These are phyloP conservation scores for Diaporthe humulicola DNA, from an alignment of 2,329 filamentous ascomycete genomes.

Conservation along the genomic window DNA sequence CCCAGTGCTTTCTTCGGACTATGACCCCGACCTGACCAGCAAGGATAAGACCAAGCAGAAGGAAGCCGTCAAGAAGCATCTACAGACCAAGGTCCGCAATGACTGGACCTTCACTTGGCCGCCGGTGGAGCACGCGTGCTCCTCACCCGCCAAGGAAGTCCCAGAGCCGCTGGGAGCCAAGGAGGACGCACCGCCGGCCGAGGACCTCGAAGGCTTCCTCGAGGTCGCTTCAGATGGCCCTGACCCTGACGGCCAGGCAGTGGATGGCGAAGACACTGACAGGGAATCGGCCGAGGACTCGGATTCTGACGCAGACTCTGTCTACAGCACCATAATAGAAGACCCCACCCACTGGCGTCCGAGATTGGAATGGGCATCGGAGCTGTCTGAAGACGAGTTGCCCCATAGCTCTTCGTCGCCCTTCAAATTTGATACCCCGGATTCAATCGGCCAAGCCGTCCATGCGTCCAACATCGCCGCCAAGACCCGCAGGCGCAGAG, in stretches of 20 bases:
- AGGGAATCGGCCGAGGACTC: slow-evolving; percentile 55
- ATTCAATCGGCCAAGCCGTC: slow-evolving; percentile 59
- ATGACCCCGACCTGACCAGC: slow-evolving; percentile 72
- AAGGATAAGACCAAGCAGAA: slow-evolving; percentile 74
- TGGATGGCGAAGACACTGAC: slow-evolving; percentile 47
- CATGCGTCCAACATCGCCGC: slow-evolving; percentile 60
- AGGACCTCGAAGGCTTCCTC: slow-evolving; percentile 28
- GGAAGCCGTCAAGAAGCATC: slow-evolving; percentile 69
- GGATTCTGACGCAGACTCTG: slow-evolving; percentile 61
- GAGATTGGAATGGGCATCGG: slow-evolving; percentile 69
- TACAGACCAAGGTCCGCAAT: slow-evolving; percentile 66
- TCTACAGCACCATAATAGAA: slow-evolving; percentile 71
- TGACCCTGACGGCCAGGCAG: not conserved
- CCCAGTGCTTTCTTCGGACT: slow-evolving; percentile 55
- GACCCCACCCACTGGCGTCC: slow-evolving; percentile 64
- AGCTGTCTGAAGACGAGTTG: slow-evolving; percentile 65
- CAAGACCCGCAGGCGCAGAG: slow-evolving; percentile 68
- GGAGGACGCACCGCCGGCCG: slow-evolving; percentile 7
- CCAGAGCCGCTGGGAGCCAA: not conserved
- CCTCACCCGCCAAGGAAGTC: not conserved
- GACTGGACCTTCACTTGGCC: slow-evolving; percentile 75
- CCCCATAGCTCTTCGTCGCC: slow-evolving; percentile 55
- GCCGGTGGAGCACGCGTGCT: slow-evolving; percentile 42
- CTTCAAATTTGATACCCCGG: slow-evolving; percentile 65
- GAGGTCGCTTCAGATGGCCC: slow-evolving; percentile 36